phyloP scores from a whole-genome alignment of 2,329 filamentous ascomycete genomes.

The Penicillium fuscoglaucum region DNA sequence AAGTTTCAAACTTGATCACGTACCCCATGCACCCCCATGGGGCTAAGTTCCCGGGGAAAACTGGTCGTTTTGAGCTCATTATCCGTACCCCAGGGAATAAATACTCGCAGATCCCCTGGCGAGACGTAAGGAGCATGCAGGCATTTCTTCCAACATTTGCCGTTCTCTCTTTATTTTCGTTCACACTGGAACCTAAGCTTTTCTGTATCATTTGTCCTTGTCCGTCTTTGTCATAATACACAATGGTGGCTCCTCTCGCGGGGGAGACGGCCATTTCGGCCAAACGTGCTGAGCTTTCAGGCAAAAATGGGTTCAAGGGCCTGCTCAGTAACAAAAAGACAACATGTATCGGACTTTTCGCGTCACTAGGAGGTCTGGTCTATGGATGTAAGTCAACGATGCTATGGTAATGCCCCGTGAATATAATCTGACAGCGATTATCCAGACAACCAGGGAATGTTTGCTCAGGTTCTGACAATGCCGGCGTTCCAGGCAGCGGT shows the following conservation, averaged over 20 bases:
- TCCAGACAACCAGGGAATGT: constrained; percentile 69
- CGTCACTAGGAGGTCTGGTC: constrained; percentile 53
- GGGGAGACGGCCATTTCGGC: constrained; percentile 31
- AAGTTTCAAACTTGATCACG: neutral
- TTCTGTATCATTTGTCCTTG: neutral
- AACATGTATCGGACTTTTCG: constrained; percentile 57
- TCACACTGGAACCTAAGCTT: neutral
- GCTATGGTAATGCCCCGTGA: neutral
- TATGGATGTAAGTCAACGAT: constrained; percentile 55
- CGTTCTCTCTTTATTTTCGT: neutral
- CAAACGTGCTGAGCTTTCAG: constrained; percentile 37
- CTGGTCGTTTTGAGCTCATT: neutral
- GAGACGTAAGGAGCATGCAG: neutral
- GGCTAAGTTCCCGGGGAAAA: constrained; percentile 4
- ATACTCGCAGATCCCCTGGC: constrained; percentile 10
- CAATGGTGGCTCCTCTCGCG: constrained; percentile 16
- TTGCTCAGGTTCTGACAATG: constrained; percentile 65
- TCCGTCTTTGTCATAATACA: neutral
- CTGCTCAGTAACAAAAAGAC: constrained; percentile 56
- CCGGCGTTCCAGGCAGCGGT: constrained; percentile 49
- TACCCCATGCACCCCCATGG: constrained; percentile 1
- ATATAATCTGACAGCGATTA: neutral
- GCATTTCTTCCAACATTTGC: neutral
- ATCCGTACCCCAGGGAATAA: constrained; percentile 11
- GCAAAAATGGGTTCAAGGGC: constrained; percentile 49